A percentile compares a stretch with the other conserved stretches of the same genome.
These are phyloP conservation scores for Shiraia sp. DNA, from an alignment of 2,329 filamentous ascomycete genomes.

Conservation along the genomic window DNA sequence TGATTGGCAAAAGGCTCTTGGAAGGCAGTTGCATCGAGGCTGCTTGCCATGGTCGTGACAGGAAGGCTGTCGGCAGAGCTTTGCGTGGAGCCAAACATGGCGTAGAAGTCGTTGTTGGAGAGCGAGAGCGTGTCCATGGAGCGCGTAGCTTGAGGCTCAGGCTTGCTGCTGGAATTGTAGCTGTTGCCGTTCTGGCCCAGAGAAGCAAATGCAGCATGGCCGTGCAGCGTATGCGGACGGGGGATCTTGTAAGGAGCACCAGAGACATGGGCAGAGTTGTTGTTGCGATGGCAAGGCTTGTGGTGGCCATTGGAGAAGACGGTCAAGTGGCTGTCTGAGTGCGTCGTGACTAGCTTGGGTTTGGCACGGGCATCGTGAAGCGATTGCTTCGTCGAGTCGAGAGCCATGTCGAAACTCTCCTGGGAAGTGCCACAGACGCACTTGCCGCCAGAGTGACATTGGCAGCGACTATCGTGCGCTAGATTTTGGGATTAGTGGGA, in stretches of 20 bases:
- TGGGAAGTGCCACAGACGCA: slow-evolving; percentile 64
- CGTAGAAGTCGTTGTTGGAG: slow-evolving; percentile 43
- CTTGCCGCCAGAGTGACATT: slow-evolving; percentile 62
- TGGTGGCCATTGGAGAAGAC: slow-evolving; percentile 67
- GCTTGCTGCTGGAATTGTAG: slow-evolving; percentile 27
- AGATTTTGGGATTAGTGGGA: slow-evolving; percentile 38
- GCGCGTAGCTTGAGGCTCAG: slow-evolving; percentile 29
- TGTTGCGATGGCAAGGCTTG: slow-evolving; percentile 67
- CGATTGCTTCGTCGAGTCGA: slow-evolving; percentile 50
- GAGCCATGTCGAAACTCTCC: slow-evolving; percentile 54
- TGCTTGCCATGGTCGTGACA: slow-evolving; percentile 30
- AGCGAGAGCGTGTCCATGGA: slow-evolving; percentile 43
- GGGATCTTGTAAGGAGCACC: slow-evolving; percentile 67
- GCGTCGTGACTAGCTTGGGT: slow-evolving; percentile 60
- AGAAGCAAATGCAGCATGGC: slow-evolving; percentile 33
- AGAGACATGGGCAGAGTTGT: slow-evolving; percentile 65
- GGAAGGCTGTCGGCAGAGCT: slow-evolving; percentile 31
- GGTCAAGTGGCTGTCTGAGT: slow-evolving; percentile 63
- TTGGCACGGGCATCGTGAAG: slow-evolving; percentile 54
- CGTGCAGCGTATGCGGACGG: slow-evolving; percentile 44
- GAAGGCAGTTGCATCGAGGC: slow-evolving; percentile 33
- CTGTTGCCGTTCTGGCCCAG: slow-evolving; percentile 24
- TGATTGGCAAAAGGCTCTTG: slow-evolving; percentile 34
- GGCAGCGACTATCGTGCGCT: slow-evolving; percentile 49
- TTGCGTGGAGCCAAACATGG: slow-evolving; percentile 40